Evolutionary conservation across 1,284 basidiomycete species (phyloP), one percentile per base, ranked within the genome.

Genomic region (Ustilago lituana): DNA sequence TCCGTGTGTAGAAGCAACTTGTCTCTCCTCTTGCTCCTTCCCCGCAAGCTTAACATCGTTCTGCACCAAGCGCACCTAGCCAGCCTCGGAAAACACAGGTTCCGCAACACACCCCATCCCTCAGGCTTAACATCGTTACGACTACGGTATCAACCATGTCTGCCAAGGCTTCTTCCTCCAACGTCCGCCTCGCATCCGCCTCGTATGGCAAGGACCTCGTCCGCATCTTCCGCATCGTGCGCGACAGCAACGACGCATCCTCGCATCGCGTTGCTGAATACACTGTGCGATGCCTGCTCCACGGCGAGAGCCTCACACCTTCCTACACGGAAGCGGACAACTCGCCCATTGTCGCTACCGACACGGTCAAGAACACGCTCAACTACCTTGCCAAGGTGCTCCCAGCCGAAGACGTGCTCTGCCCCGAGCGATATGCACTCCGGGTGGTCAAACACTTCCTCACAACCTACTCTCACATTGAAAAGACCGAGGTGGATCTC

Each of bases 301-400:
- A 67, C 29, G 75, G 73, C 17, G 50, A 65, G 36, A 50, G 57
- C 23, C 61, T 75, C 38, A 71, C 53, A 20, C 63, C 70, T n/a
- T 73, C 27, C 27, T 71, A 37, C 78, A 74, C 73, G 15, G 29
- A 73, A 29, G 67, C 71, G 11, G 70, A 78, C 54, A 74, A 74
- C 60, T 61, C 67, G 26, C 69, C 71, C 36, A 69, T 81, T 35
- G 79, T 81, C 14, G 72, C 79, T 31, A 81, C 79, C 12, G 75
- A 75, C 46, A 70, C 74, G 90, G 91, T 94, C 83, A 96, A 96
- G 85, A 95, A 96, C 84, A 95, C 94, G 52, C 89, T 89, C 19
- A 92, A 96, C 53, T 61, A 64, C 62, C 71, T 77, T 43, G 74
- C 67, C 31, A 69, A 73, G 55, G 65, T 59, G 24, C 52, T 69